Evolutionary conservation across 495 filamentous ascomycete species (phyloP).

Genomic region (Xanthoparmelia taractica): DNA sequence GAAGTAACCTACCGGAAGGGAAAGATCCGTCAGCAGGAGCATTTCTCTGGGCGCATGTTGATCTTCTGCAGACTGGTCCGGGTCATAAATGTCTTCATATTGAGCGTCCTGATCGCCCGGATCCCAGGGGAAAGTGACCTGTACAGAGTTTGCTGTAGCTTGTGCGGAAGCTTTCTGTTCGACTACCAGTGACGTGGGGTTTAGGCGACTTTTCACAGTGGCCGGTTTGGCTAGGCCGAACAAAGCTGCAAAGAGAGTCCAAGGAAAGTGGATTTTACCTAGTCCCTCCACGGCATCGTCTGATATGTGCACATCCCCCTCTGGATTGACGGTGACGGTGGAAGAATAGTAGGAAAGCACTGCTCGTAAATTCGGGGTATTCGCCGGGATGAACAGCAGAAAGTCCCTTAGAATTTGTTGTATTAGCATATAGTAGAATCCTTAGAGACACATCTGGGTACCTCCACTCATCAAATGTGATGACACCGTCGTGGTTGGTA

Average conservation of each 20-base stretch:
- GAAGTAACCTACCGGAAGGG: slow-evolving; percentile 86
- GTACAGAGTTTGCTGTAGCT: slow-evolving; percentile 11
- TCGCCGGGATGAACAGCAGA: slow-evolving; percentile 82
- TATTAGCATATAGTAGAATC: not conserved
- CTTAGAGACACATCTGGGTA: slow-evolving; percentile 40
- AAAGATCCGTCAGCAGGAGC: slow-evolving; percentile 50
- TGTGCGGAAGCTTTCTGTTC: slow-evolving; percentile 2
- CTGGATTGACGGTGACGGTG: slow-evolving; percentile 80
- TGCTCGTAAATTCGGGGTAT: slow-evolving; percentile 64
- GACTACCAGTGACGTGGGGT: not conserved
- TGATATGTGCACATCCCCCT: slow-evolving; percentile 89
- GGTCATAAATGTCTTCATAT: slow-evolving; percentile 21
- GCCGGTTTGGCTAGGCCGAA: slow-evolving; percentile 21
- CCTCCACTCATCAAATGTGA: slow-evolving; percentile 95
- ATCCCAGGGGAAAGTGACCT: slow-evolving; percentile 23
- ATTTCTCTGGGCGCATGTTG: slow-evolving; percentile 41
- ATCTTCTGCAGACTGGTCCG: slow-evolving; percentile 33
- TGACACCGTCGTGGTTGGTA: slow-evolving; percentile 77
- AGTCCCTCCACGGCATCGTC: slow-evolving; percentile 82
- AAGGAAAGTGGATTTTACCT: slow-evolving; percentile 84
- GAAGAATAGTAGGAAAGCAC: slow-evolving; percentile 89
- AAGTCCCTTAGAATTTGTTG: slow-evolving; percentile 60
- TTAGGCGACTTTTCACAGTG: not conserved
- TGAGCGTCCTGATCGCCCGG: slow-evolving; percentile 21
- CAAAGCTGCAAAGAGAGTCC: slow-evolving; percentile 59